These are phyloP conservation scores for Rhododendron henanense DNA, from an alignment of 148 eudicot genomes.

Conservation along the genomic window DNA sequence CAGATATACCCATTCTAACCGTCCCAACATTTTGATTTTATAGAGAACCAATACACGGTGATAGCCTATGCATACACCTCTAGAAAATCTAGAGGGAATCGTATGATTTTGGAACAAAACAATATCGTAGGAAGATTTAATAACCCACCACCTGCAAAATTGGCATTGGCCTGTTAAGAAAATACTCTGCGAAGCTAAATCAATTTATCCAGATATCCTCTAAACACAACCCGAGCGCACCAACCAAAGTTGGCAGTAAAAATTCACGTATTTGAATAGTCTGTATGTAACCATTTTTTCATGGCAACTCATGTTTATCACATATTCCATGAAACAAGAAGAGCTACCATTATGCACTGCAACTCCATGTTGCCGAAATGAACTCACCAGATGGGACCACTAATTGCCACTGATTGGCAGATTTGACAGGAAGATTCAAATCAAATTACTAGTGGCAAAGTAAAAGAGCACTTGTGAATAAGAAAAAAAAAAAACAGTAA, in stretches of 20 bases:
- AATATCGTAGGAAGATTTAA: too few relatives aligned
- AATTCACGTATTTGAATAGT: background rate
- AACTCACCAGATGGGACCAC: background rate
- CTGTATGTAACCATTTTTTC: background rate
- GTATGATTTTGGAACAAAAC: too few relatives aligned
- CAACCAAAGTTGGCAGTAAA: background rate
- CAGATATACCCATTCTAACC: too few relatives aligned
- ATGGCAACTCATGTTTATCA: background rate
- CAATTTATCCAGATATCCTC: background rate
- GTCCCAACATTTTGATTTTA: too few relatives aligned
- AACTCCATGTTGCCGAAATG: background rate
- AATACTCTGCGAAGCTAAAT: too few relatives aligned
- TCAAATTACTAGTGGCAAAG: background rate
- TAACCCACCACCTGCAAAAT: too few relatives aligned
- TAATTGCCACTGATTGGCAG: background rate
- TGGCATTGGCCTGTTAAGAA: too few relatives aligned
- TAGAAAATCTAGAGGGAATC: too few relatives aligned
- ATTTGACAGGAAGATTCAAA: background rate
- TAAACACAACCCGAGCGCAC: background rate
- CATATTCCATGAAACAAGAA: background rate
- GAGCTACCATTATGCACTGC: background rate
- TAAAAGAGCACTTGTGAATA: background rate
- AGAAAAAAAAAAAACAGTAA: background rate
- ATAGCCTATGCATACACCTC: too few relatives aligned
- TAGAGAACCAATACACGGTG: too few relatives aligned